phyloP scores from a whole-genome alignment of 257 asterid species.

The Coffea eugenioides region DNA sequence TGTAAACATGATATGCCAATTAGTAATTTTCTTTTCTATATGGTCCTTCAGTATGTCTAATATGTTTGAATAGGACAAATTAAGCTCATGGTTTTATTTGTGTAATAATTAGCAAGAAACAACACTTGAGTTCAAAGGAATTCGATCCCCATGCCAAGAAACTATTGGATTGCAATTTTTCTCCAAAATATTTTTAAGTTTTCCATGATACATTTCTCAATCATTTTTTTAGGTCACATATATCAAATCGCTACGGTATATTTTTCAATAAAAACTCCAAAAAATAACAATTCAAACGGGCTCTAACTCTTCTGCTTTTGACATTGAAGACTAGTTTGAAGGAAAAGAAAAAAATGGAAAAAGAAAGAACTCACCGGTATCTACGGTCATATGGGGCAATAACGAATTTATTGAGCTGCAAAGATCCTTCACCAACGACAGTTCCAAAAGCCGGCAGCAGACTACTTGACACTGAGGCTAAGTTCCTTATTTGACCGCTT shows the following conservation, averaged over 20 bases:
- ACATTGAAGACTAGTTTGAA: no score
- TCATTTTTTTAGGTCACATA: no score
- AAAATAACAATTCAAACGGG: no score
- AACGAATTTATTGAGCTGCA: conserved; percentile 39
- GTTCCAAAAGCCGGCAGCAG: conserved; percentile 89
- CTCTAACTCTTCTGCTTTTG: no score
- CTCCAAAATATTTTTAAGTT: no score
- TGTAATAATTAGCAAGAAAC: background rate
- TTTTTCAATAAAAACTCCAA: no score
- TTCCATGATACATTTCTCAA: no score
- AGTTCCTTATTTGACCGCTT: conserved; percentile 47
- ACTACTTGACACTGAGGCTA: conserved; percentile 87
- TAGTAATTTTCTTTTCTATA: no score
- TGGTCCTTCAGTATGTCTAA: background rate
- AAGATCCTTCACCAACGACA: conserved; percentile 55
- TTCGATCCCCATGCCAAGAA: background rate
- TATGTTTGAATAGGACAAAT: background rate
- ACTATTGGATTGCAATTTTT: no score
- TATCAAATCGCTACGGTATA: no score
- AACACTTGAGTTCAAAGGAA: background rate
- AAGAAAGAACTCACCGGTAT: conserved; percentile 47
- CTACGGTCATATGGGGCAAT: conserved; percentile 81
- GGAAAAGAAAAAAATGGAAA: background rate
- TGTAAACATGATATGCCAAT: no score
- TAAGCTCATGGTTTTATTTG: background rate